Evolutionary conservation across 768 basidiomycete genomes (phyloP).

Genomic region (Porpolomopsis calyptriformis): DNA sequence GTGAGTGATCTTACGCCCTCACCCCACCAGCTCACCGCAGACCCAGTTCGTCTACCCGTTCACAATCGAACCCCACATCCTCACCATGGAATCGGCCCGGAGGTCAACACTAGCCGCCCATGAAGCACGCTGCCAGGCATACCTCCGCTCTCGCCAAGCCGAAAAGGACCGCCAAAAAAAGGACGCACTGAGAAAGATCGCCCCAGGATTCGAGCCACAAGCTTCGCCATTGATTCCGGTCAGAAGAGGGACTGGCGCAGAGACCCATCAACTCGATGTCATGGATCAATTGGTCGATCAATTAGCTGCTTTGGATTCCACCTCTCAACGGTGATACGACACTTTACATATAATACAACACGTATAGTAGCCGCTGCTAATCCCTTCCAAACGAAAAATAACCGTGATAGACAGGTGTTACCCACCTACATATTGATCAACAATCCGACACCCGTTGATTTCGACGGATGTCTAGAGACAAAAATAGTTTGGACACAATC

Average conservation of each 20-base stretch:
- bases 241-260: conserved; percentile 19
- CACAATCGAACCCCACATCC: conserved; percentile 79
- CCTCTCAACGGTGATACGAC: neutral
- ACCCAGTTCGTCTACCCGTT: conserved; percentile 91
- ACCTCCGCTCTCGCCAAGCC: conserved; percentile 62
- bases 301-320: conserved; percentile 55
- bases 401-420: neutral
- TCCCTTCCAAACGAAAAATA: too few species aligned
- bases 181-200: conserved; percentile 65
- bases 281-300: conserved; percentile 82
- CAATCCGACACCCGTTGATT: conserved; percentile 31
- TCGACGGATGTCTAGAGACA: conserved; percentile 11
- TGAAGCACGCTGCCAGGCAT: conserved; percentile 55
- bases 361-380: too few species aligned
- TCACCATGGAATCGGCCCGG: conserved; percentile 66
- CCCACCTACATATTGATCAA: conserved; percentile 18
- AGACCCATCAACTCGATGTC: conserved; percentile 21
- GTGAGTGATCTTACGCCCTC: conserved; percentile 29
- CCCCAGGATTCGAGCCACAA: conserved; percentile 74
- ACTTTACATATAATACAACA: too few species aligned
- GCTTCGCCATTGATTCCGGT: conserved; percentile 50
- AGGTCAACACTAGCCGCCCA: conserved; percentile 56
- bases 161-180: conserved; percentile 58
- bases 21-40: neutral
- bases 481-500: conserved; percentile 8